Percentiles rank a stretch among this genome's conserved stretches.
phyloP scores from a whole-genome alignment of 2,329 filamentous ascomycete genomes.

The Trichoderma citrinoviride region DNA sequence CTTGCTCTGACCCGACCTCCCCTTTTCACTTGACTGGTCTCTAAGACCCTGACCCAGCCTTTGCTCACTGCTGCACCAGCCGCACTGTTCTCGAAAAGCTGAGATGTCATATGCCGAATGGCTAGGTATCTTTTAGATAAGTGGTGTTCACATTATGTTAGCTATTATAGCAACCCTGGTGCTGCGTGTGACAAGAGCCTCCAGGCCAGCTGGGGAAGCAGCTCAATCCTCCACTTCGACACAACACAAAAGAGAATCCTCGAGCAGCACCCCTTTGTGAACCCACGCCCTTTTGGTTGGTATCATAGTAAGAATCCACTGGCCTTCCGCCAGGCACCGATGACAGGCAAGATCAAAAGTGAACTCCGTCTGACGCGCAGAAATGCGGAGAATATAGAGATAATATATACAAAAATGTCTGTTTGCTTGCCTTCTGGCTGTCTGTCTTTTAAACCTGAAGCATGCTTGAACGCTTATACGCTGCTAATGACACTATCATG shows the following conservation, averaged over 20 bases:
- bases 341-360: not conserved
- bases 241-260: not conserved
- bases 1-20: not conserved
- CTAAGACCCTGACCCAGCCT: not conserved
- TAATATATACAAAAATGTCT: not conserved
- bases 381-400: not conserved
- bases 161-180: not conserved
- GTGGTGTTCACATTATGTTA: not conserved
- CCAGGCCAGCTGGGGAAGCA: not conserved
- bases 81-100: not conserved
- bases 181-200: not conserved
- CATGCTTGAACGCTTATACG: not conserved
- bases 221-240: not conserved
- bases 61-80: not conserved
- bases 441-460: not conserved
- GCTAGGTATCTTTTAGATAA: too few species aligned
- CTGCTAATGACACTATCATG: not conserved
- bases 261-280: not conserved
- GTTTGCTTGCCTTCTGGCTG: not conserved
- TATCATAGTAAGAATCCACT: not conserved
- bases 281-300: not conserved
- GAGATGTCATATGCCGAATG: not conserved
- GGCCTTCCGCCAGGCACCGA: not conserved
- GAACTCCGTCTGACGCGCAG: not conserved
- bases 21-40: not conserved